Evolutionary conservation across 176 grass and related monocot genomes (phyloP).

Genomic region (Poa annua): DNA sequence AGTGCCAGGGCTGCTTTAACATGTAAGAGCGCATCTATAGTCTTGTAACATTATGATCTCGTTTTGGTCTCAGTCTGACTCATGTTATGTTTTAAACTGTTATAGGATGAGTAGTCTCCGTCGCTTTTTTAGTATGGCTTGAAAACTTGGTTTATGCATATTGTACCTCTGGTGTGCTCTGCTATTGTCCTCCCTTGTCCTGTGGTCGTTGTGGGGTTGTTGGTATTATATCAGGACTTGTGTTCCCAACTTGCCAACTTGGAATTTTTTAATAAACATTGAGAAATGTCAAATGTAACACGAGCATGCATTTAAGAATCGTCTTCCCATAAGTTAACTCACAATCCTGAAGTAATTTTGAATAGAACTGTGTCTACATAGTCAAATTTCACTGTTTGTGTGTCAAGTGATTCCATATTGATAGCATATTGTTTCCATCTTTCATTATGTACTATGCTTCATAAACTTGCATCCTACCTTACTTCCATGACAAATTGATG

Average conservation of each 20-base stretch:
- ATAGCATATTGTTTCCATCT: background rate
- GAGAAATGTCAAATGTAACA: background rate
- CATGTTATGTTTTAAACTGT: background rate
- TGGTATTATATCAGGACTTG: background rate
- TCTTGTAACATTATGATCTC: background rate
- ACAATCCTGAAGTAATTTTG: too few relatives aligned
- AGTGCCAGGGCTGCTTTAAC: constrained; percentile 31
- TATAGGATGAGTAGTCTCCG: background rate
- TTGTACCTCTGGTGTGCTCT: background rate
- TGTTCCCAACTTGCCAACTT: background rate
- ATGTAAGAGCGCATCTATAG: background rate
- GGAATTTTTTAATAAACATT: background rate
- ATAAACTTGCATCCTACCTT: background rate
- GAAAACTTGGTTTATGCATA: background rate
- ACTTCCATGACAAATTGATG: background rate
- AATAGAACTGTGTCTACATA: background rate
- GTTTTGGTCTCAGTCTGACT: too few relatives aligned
- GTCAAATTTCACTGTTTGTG: background rate
- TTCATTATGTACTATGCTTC: background rate
- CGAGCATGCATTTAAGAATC: background rate
- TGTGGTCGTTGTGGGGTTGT: background rate
- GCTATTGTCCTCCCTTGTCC: background rate
- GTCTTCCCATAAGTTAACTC: background rate
- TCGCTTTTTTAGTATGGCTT: background rate
- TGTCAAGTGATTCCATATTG: too few relatives aligned